Conservation (phyloP, 2,329 filamentous ascomycete species). For the Fusarium begoniae region DNA sequence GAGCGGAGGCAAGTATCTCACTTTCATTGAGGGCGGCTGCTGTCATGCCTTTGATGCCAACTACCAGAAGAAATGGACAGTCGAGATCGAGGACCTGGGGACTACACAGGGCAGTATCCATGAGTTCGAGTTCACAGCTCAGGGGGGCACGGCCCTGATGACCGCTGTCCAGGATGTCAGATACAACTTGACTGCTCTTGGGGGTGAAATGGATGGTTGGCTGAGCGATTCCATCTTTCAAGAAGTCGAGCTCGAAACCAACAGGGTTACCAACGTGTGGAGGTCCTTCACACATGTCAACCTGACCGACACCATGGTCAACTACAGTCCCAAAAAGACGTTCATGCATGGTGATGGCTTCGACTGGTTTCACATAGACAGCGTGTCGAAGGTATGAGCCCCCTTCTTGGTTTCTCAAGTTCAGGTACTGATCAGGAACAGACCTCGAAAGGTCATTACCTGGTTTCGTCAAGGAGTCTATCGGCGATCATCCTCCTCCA, state of each 20-base stretch:
- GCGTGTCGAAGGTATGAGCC: conserved; percentile 38
- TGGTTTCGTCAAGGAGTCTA: conserved; percentile 46
- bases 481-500: conserved; percentile 45
- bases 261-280: conserved; percentile 38
- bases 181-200: conserved; percentile 33
- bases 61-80: conserved; percentile 36
- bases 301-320: conserved; percentile 30
- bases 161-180: conserved; percentile 38
- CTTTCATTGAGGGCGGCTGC: conserved; percentile 33
- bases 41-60: conserved; percentile 34
- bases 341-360: conserved; percentile 38
- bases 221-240: conserved; percentile 38
- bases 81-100: conserved; percentile 23
- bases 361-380: conserved; percentile 43
- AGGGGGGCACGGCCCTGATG: conserved; percentile 31
- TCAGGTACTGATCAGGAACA: conserved; percentile 3
- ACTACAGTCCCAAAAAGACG: conserved; percentile 28
- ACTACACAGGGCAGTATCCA: conserved; percentile 32
- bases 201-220: conserved; percentile 34
- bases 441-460: conserved; percentile 45
- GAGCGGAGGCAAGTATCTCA: conserved; percentile 29
- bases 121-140: conserved; percentile 35
- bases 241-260: conserved; percentile 35
- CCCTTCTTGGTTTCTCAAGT: not conserved
- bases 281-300: conserved; percentile 37